Conservation (phyloP, 2,329 filamentous ascomycete species). For the Neoascochyta sp. region DNA sequence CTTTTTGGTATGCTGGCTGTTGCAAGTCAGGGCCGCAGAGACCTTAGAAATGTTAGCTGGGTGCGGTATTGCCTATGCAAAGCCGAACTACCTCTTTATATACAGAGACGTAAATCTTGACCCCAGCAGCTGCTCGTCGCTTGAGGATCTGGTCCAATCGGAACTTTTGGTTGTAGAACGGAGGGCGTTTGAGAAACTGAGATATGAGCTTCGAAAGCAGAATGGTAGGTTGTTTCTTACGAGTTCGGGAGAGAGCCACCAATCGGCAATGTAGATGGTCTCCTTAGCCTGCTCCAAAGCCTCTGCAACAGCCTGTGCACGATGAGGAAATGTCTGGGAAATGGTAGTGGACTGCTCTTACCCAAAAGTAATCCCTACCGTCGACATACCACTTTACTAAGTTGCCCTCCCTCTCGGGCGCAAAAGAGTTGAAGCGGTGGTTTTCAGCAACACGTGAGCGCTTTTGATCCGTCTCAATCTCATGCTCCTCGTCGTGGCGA, state of each 20-base stretch:
- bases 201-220: slow-evolving; percentile 2
- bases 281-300: slow-evolving; percentile 88
- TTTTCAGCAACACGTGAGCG: slow-evolving; percentile 66
- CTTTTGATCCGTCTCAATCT: slow-evolving; percentile 78
- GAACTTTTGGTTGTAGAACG: slow-evolving; percentile 78
- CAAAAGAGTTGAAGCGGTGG: slow-evolving; percentile 86
- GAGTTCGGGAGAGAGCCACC: slow-evolving; percentile 90
- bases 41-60: slow-evolving; percentile 21
- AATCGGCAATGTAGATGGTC: slow-evolving; percentile 92
- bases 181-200: slow-evolving; percentile 74
- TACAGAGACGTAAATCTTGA: slow-evolving; percentile 90
- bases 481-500: slow-evolving; percentile 90
- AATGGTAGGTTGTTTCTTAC: slow-evolving; percentile 7
- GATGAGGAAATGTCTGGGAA: slow-evolving; percentile 1
- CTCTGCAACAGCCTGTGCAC: slow-evolving; percentile 66
- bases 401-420: slow-evolving; percentile 81
- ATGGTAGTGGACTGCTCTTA: slow-evolving; percentile 7
- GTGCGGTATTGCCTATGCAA: slow-evolving; percentile 6
- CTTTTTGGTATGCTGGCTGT: slow-evolving; percentile 89
- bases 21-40: slow-evolving; percentile 67
- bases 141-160: slow-evolving; percentile 84
- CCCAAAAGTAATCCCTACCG: slow-evolving; percentile 87
- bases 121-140: slow-evolving; percentile 81
- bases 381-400: slow-evolving; percentile 97
- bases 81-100: slow-evolving; percentile 88